These are phyloP conservation scores for Omphalea diandra DNA, from an alignment of 441 rosid genomes.

Conservation along the genomic window DNA sequence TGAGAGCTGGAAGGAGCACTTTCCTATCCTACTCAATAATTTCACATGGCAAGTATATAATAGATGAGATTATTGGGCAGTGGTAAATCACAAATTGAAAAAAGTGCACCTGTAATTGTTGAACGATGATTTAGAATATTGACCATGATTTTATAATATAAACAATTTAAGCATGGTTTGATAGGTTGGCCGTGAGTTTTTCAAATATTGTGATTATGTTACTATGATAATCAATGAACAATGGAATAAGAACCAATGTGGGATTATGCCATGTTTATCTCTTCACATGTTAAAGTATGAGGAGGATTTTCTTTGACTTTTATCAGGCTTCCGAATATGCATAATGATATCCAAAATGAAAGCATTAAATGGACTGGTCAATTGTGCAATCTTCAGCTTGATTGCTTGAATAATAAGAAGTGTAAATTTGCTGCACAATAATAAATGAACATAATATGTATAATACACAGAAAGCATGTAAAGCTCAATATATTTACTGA, in stretches of 20 bases:
- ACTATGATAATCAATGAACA: neutral
- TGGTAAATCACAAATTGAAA: neutral
- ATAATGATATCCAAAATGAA: neutral
- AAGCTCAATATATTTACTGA: neutral
- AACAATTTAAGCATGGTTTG: constrained; percentile 1
- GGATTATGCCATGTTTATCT: neutral
- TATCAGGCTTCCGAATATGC: neutral
- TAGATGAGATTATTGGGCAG: too few species aligned
- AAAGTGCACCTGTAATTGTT: neutral
- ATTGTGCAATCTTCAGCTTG: neutral
- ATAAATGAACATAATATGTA: neutral
- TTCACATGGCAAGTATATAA: too few species aligned
- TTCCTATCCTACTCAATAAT: too few species aligned
- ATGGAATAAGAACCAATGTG: neutral
- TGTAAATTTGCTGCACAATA: neutral
- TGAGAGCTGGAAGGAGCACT: too few species aligned
- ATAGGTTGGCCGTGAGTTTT: neutral
- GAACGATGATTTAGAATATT: neutral
- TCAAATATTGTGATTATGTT: neutral
- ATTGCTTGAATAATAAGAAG: neutral
- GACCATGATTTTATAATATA: neutral
- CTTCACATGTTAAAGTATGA: neutral
- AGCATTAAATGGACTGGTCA: neutral
- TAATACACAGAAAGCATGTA: neutral
- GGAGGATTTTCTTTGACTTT: neutral